phyloP scores from a whole-genome alignment of 1,139 yeast genomes.

The Suhomyces atakaporum region DNA sequence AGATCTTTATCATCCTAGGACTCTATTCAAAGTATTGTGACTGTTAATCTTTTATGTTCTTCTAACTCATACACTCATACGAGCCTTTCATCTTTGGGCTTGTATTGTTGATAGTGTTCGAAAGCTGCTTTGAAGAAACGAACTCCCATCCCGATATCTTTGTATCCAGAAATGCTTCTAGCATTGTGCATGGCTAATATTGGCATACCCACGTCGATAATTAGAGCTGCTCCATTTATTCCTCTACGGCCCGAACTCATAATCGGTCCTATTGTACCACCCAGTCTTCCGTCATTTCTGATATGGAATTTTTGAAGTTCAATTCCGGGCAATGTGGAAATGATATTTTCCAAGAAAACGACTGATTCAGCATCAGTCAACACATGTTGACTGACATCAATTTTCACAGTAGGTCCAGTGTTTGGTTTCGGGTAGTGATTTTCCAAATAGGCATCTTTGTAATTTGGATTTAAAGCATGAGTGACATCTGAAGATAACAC shows the following conservation, averaged over 20 bases:
- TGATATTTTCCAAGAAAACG: conserved; percentile 23
- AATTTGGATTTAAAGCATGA: conserved; percentile 51
- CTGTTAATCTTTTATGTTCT: too few species aligned
- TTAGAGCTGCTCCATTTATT: conserved; percentile 38
- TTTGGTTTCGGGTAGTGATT: conserved; percentile 46
- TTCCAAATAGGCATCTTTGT: conserved; percentile 36
- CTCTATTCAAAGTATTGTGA: too few species aligned
- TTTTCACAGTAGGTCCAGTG: conserved; percentile 40
- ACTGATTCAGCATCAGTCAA: conserved; percentile 45
- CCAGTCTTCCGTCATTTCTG: conserved; percentile 46
- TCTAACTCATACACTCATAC: too few species aligned
- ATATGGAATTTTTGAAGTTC: conserved; percentile 45
- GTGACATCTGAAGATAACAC: conserved; percentile 49
- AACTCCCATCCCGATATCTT: conserved; percentile 46
- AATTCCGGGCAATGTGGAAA: conserved; percentile 28
- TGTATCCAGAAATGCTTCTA: conserved; percentile 44
- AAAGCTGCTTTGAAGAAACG: conserved; percentile 42
- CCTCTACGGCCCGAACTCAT: conserved; percentile 31
- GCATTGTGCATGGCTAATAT: conserved; percentile 51
- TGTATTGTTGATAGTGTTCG: conserved; percentile 29
- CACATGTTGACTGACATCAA: conserved; percentile 46
- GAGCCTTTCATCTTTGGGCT: conserved; percentile 1
- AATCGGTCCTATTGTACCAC: conserved; percentile 52
- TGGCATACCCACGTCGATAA: conserved; percentile 48
- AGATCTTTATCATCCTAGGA: too few species aligned